Evolutionary conservation across 2,329 filamentous ascomycete species (phyloP).

Genomic region (Gnomoniopsis sp.): DNA sequence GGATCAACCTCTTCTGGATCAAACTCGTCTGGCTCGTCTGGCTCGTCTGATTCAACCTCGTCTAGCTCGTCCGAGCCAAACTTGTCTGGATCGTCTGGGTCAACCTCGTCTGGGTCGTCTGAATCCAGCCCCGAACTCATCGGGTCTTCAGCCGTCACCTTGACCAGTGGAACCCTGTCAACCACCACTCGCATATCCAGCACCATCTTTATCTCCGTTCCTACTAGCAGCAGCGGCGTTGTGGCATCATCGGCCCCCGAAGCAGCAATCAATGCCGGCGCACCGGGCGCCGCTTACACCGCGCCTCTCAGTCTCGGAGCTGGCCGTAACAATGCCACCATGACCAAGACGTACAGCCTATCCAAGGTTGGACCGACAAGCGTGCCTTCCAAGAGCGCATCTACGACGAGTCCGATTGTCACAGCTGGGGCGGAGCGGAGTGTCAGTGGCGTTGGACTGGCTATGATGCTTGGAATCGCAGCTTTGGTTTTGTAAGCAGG

Average conservation of each 20-base stretch:
- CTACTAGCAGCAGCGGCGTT: not conserved
- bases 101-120: not conserved
- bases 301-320: not conserved
- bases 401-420: not conserved
- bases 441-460: constrained; percentile 1
- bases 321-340: constrained; percentile 2
- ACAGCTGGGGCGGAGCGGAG: constrained; percentile 9
- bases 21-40: not conserved
- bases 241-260: not conserved
- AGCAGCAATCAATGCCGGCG: constrained; percentile 14
- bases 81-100: not conserved
- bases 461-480: constrained; percentile 1
- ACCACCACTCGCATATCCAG: not conserved
- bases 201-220: not conserved
- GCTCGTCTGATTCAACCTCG: not conserved
- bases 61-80: not conserved
- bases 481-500: constrained; percentile 14
- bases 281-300: constrained; percentile 8
- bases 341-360: constrained; percentile 12
- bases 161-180: not conserved
- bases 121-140: not conserved
- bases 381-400: not conserved
- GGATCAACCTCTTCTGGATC: not conserved
- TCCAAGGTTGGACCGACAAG: constrained; percentile 10
- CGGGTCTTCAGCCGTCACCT: not conserved